A percentile compares a stretch with the other conserved stretches of the same genome.
These are phyloP conservation scores for Coemansia sp. DNA, from an alignment of 192 early-diverging fungal genomes.

Conservation along the genomic window DNA sequence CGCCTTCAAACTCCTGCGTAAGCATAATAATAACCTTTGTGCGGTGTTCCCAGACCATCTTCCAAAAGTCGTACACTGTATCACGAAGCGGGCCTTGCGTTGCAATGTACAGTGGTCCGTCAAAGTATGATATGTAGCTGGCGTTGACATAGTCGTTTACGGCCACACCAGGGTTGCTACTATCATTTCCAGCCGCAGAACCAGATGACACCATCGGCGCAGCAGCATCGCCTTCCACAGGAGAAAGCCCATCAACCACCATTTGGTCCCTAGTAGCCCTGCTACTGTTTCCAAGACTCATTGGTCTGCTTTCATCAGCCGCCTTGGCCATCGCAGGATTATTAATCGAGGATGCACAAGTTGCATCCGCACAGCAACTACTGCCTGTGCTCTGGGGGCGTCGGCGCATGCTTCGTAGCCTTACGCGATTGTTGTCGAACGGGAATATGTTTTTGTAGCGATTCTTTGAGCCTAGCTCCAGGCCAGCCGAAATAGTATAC, in stretches of 20 bases:
- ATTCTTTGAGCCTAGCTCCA: slow-evolving; percentile 66
- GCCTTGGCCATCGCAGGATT: no score
- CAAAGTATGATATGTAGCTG: slow-evolving; percentile 61
- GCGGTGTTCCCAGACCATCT: slow-evolving; percentile 81
- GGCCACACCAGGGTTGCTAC: neutral
- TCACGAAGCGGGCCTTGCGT: slow-evolving; percentile 83
- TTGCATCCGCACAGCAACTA: neutral
- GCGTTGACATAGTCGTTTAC: slow-evolving; percentile 84
- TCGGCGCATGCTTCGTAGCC: slow-evolving; percentile 37
- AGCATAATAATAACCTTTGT: slow-evolving; percentile 83
- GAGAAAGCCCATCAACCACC: slow-evolving; percentile 28
- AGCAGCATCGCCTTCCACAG: slow-evolving; percentile 8
- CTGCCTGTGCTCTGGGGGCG: slow-evolving; percentile 1
- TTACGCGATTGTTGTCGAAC: slow-evolving; percentile 66
- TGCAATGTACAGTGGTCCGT: slow-evolving; percentile 71
- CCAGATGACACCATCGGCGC: neutral
- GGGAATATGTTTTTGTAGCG: slow-evolving; percentile 87
- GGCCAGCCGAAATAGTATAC: slow-evolving; percentile 75
- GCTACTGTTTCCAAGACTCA: slow-evolving; percentile 10
- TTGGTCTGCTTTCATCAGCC: slow-evolving; percentile 7
- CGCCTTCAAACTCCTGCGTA: slow-evolving; percentile 74
- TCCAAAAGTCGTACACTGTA: slow-evolving; percentile 86
- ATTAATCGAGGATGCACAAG: no score
- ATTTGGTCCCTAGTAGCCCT: slow-evolving; percentile 37
- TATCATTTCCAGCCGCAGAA: neutral